Percentiles rank a stretch among this genome's conserved stretches.
phyloP scores from a whole-genome alignment of 495 filamentous ascomycete genomes.

The Extremus antarcticus region DNA sequence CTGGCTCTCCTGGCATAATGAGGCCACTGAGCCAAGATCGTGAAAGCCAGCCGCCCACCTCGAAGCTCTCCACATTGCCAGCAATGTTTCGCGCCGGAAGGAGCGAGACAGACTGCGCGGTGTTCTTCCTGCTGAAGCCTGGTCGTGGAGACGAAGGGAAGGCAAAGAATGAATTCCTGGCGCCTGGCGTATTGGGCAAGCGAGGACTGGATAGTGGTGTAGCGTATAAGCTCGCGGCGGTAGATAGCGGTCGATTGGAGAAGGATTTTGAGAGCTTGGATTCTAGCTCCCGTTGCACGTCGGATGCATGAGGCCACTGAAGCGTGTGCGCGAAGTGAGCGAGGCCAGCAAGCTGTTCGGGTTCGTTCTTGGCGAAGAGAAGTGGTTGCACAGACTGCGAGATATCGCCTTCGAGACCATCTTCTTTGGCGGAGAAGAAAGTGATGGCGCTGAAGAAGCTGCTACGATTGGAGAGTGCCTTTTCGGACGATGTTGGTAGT shows the following conservation, averaged over 20 bases:
- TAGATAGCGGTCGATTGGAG: slow-evolving; percentile 19
- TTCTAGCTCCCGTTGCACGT: slow-evolving; percentile 36
- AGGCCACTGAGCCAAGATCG: slow-evolving; percentile 69
- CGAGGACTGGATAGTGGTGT: slow-evolving; percentile 26
- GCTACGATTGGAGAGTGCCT: not conserved
- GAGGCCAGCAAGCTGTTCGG: slow-evolving; percentile 40
- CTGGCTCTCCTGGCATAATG: slow-evolving; percentile 62
- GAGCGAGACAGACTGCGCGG: slow-evolving; percentile 12
- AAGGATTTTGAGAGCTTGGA: slow-evolving; percentile 38
- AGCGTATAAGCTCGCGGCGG: slow-evolving; percentile 24
- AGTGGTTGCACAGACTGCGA: not conserved
- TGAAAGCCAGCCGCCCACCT: slow-evolving; percentile 64
- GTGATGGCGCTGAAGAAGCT: slow-evolving; percentile 15
- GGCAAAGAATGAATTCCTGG: slow-evolving; percentile 24
- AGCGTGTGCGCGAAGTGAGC: slow-evolving; percentile 41
- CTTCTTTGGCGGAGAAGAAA: slow-evolving; percentile 10
- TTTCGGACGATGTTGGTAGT: not conserved
- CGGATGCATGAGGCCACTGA: slow-evolving; percentile 38
- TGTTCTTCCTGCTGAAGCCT: slow-evolving; percentile 13
- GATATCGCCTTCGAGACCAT: not conserved
- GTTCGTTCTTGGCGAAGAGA: slow-evolving; percentile 20
- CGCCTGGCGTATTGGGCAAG: slow-evolving; percentile 6
- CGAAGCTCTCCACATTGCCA: slow-evolving; percentile 19
- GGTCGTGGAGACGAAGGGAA: slow-evolving; percentile 5
- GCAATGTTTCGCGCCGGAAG: not conserved